A percentile compares a stretch with the other conserved stretches of the same genome.
phyloP scores from a whole-genome alignment of 306 rosid species.

The Castanea sativa region DNA sequence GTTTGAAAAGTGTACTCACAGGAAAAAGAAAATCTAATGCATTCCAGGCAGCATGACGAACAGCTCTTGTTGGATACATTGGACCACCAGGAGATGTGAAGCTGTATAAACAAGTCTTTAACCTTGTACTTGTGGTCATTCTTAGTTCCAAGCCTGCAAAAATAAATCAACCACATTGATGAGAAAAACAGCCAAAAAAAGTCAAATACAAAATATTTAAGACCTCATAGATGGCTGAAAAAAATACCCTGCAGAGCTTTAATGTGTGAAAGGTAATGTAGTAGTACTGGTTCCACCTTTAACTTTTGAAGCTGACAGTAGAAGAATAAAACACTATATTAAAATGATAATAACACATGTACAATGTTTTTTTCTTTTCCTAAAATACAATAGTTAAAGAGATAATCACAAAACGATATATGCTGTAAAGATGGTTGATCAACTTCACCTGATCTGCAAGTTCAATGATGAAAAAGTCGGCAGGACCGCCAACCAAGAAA shows the following conservation, averaged over 20 bases:
- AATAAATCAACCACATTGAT: conserved; percentile 1
- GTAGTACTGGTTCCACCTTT: conserved; percentile 92
- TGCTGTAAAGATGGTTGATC: not conserved
- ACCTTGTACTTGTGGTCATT: conserved; percentile 87
- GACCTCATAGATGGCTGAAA: conserved; percentile 18
- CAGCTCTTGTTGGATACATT: conserved; percentile 94
- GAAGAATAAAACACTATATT: conserved; percentile 4
- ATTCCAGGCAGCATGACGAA: conserved; percentile 99
- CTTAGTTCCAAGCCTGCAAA: conserved; percentile 82
- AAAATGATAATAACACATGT: not conserved
- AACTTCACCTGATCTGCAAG: conserved; percentile 79
- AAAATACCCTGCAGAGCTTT: conserved; percentile 70
- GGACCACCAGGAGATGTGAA: conserved; percentile 98
- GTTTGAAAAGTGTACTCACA: conserved; percentile 41
- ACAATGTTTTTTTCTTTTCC: not conserved
- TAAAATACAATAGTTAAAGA: not conserved
- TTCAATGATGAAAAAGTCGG: conserved; percentile 86
- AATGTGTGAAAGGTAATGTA: conserved; percentile 82
- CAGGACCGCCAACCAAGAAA: conserved; percentile 76
- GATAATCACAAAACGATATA: not conserved
- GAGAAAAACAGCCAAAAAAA: conserved; percentile 10
- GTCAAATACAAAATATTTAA: conserved; percentile 20
- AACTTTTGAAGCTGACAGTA: conserved; percentile 80
- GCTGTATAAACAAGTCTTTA: conserved; percentile 87
- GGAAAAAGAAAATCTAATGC: conserved; percentile 88